Evolutionary conservation across 1,284 basidiomycete species (phyloP).

Genomic region (Tilletia walkeri): DNA sequence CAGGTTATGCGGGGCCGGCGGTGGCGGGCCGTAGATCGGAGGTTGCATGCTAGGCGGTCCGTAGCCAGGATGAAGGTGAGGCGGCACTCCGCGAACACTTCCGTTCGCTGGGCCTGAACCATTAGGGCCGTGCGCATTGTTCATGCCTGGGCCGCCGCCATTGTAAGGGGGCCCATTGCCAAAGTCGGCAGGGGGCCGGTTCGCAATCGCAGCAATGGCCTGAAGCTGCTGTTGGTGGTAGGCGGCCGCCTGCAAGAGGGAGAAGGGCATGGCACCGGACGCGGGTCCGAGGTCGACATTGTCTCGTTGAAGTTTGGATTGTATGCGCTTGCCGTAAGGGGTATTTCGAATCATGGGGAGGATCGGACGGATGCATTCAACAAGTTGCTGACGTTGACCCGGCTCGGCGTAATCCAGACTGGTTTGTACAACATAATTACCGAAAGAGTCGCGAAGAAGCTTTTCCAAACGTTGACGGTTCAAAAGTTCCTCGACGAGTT

Average conservation of each 20-base stretch:
- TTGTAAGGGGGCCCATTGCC: slow-evolving; percentile 11
- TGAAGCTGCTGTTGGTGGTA: slow-evolving; percentile 40
- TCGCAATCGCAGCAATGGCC: slow-evolving; percentile 36
- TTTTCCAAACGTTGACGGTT: slow-evolving; percentile 94
- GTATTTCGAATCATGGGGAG: slow-evolving; percentile 55
- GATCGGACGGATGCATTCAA: slow-evolving; percentile 55
- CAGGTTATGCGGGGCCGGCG: slow-evolving; percentile 9
- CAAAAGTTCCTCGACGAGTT: slow-evolving; percentile 90
- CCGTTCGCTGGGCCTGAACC: background rate
- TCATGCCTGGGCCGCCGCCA: slow-evolving; percentile 5
- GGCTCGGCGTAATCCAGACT: slow-evolving; percentile 54
- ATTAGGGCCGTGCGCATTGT: background rate
- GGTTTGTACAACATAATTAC: slow-evolving; percentile 56
- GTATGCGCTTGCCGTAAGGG: slow-evolving; percentile 55
- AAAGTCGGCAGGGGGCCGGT: slow-evolving; percentile 20
- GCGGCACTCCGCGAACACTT: background rate
- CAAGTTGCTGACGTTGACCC: slow-evolving; percentile 48
- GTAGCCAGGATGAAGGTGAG: slow-evolving; percentile 13
- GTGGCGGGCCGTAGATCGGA: slow-evolving; percentile 13
- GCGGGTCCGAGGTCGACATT: slow-evolving; percentile 36
- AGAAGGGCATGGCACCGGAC: slow-evolving; percentile 34
- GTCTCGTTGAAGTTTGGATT: slow-evolving; percentile 54
- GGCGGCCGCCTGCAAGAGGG: slow-evolving; percentile 40
- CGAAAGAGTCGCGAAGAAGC: slow-evolving; percentile 70
- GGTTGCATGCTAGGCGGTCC: slow-evolving; percentile 4